Evolutionary conservation across 257 asterid species (phyloP).

Genomic region (Solanum sejunctum): DNA sequence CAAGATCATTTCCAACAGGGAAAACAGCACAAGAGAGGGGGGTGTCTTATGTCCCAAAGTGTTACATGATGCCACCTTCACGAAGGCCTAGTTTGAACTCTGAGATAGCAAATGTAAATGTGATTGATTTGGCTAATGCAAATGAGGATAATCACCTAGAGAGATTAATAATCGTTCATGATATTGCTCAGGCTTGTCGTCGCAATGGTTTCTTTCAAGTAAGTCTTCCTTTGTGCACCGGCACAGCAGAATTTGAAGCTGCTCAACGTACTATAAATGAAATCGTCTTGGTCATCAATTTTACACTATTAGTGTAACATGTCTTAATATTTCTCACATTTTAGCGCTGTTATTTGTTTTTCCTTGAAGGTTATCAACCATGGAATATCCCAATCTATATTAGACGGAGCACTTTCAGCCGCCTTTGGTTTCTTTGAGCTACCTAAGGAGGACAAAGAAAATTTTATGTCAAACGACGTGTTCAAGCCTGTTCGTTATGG

Average conservation of each 20-base stretch:
- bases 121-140: constrained; percentile 14
- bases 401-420: constrained; percentile 22
- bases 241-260: too few relatives aligned
- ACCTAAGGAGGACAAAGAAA: constrained; percentile 17
- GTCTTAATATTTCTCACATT: too few relatives aligned
- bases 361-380: constrained; percentile 20
- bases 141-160: not conserved
- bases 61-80: constrained; percentile 10
- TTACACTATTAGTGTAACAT: too few relatives aligned
- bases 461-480: constrained; percentile 26
- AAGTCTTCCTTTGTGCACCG: not conserved
- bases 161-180: constrained; percentile 4
- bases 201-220: constrained; percentile 38
- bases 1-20: constrained; percentile 18
- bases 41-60: constrained; percentile 19
- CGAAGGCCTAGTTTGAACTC: not conserved
- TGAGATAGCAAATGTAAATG: not conserved
- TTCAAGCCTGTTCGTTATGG: constrained; percentile 30
- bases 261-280: too few relatives aligned
- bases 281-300: too few relatives aligned
- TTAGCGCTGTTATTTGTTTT: too few relatives aligned
- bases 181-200: constrained; percentile 22
- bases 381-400: constrained; percentile 17
- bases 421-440: constrained; percentile 25
- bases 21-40: constrained; percentile 28